Evolutionary conservation across 2,329 filamentous ascomycete genomes (phyloP), one percentile per base, ranked within the genome.

Genomic region (Teratosphaeria epicoccoides): DNA sequence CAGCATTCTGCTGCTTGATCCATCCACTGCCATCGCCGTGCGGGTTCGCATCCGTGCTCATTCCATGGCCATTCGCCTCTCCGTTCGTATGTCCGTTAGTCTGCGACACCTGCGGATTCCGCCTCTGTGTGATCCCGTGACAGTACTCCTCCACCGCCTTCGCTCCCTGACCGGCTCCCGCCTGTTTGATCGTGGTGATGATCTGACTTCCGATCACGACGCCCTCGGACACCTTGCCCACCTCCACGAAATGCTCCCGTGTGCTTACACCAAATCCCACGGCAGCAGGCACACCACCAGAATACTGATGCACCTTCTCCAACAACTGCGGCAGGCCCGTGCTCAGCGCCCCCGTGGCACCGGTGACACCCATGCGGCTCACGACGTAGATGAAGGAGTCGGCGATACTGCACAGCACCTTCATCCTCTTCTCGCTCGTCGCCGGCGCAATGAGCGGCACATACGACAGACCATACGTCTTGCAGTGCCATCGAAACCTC

Each of bases 301-400:
- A 95, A 71, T 91, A 95, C 68, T 85, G 84, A 75, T 95, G 93
- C 24, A 98, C 93, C 37, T 88, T 83, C 52, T 81, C 79, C 52
- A 98, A 75, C 33, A 98, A 79, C 49, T 86, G 83, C 12, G 90
- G 88, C 28, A 98, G 80, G 53, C 85, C 84, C 44, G 83, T 77
- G 69, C 88, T 95, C 63, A 98, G 73, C 24, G 82, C 83, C 28
- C 90, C 90, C 0, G 83, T 84, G 12, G 89, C 93, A 62, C 93
- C 93, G 9, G 93, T 98, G 52, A 97, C 91, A 62, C 93, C 93
- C 85, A 95, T 94, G 62, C 91, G 81, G 24, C 91, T 97, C 51
- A 98, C 93, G 55, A 98, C 90, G 69, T 98, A 98, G 72, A 98
- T 95, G 75, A 97, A 98, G 3, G 90, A 96, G 72, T 97, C 91